Conservation (phyloP, 441 rosid genomes). For the Lepidium campestre region DNA sequence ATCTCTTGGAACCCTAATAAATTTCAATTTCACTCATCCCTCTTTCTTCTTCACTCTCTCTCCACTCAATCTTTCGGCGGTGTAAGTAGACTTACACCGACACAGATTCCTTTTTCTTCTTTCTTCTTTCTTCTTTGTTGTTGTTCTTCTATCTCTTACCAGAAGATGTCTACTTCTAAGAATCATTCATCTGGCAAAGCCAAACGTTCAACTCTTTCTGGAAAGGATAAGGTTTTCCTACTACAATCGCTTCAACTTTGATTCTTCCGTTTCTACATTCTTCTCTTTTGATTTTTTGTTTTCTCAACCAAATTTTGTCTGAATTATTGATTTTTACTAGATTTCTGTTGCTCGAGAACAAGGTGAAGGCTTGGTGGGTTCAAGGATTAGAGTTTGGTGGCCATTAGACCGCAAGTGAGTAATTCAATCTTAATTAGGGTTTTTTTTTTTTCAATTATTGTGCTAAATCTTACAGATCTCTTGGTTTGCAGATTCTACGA, state of each 20-base stretch:
- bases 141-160: neutral
- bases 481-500: constrained; percentile 56
- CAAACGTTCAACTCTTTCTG: constrained; percentile 28
- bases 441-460: neutral
- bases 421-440: neutral
- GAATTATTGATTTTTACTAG: constrained; percentile 24
- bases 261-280: neutral
- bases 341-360: constrained; percentile 30
- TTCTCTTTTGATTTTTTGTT: neutral
- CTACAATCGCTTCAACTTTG: neutral
- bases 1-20: neutral
- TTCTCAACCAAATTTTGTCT: constrained; percentile 4
- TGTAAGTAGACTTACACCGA: neutral
- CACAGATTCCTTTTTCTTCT: neutral
- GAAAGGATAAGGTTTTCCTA: neutral
- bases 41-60: neutral
- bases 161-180: neutral
- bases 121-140: neutral
- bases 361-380: constrained; percentile 53
- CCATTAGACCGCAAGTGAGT: constrained; percentile 68
- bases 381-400: constrained; percentile 83
- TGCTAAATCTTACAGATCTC: constrained; percentile 15
- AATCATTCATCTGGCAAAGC: constrained; percentile 33
- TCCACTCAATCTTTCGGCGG: neutral
- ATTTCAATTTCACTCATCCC: neutral